phyloP scores from a whole-genome alignment of 768 basidiomycete genomes.

The Mycena epipterygia region DNA sequence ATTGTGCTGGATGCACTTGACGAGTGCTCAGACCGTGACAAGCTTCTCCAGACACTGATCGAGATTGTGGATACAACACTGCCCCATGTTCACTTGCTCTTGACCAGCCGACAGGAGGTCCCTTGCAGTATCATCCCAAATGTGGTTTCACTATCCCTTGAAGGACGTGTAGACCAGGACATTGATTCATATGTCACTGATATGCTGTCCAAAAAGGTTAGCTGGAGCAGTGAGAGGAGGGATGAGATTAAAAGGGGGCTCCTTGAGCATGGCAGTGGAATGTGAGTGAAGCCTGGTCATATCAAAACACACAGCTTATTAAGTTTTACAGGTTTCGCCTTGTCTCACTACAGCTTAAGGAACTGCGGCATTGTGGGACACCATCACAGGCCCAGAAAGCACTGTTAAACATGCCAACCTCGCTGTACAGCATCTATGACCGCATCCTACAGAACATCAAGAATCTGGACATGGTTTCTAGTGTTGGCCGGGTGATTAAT shows the following conservation, averaged over 20 bases:
- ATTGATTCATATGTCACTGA: conserved; percentile 20
- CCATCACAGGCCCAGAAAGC: conserved; percentile 24
- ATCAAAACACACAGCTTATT: neutral
- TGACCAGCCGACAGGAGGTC: conserved; percentile 36
- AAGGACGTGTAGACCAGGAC: conserved; percentile 9
- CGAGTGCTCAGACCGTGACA: conserved; percentile 32
- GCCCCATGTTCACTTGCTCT: conserved; percentile 13
- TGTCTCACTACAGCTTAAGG: conserved; percentile 39
- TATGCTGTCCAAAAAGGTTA: neutral
- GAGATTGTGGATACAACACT: conserved; percentile 14
- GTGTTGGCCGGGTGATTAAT: conserved; percentile 34
- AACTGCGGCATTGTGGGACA: conserved; percentile 31
- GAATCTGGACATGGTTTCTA: conserved; percentile 24
- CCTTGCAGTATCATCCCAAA: conserved; percentile 1
- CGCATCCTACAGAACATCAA: conserved; percentile 38
- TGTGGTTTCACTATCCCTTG: neutral
- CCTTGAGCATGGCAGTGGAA: conserved; percentile 13
- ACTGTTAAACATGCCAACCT: conserved; percentile 31
- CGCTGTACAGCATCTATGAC: conserved; percentile 36
- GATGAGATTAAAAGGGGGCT: conserved; percentile 9
- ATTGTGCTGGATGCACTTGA: conserved; percentile 41
- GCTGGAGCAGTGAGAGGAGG: neutral
- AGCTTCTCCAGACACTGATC: conserved; percentile 25
- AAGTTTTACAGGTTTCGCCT: conserved; percentile 38
- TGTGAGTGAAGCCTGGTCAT: conserved; percentile 3